Evolutionary conservation across 1,139 yeast species (phyloP), one percentile per base, ranked within the genome.

Genomic region (Diutina mesorugosa): DNA sequence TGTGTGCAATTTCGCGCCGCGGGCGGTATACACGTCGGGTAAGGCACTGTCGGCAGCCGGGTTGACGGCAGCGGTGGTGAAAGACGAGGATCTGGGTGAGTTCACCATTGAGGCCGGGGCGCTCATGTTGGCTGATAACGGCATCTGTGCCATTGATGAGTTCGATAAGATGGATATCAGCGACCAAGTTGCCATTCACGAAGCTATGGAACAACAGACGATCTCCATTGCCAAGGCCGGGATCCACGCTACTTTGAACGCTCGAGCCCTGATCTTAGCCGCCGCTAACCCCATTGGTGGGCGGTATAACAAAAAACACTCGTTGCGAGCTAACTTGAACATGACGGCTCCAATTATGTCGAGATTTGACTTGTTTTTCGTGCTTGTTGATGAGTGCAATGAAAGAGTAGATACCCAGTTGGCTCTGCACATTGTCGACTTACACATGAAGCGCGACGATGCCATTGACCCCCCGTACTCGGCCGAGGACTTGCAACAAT

Each of bases 321-420:
- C 96, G 1, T 77, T 93, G 60, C 77, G 97, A 60, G 85, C 96
- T 56, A 93, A 93, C 67, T 79, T 95, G 66, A 86, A 87, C 66
- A 90, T 93, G 97, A 89, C 97, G n/a, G 98, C 98, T 1, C 99
- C 99, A 2, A 93, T 93, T 68, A 93, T 93, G 97, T 91, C 98
- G 45, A 85, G 99, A 73, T 93, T 93, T 68, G 99, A 93, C 72
- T 73, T 95, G 62, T 95, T 95, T 69, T 93, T 95, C 67, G 98
- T 93, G 45, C 87, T 93, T 56, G 76, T 93, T 62, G 99, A 93
- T 71, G 99, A 95, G 66, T 89, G 97, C 67, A 93, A 93, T 66
- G 97, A 90, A 66, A 80, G 85, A 63, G 80, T 91, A 55, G 99
- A 93, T 68, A 85, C 95, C 1, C 90, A 88, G 64, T 76, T 93